A percentile compares a stretch with the other conserved stretches of the same genome.
These are phyloP conservation scores for Boletus speciosus DNA, from an alignment of 768 basidiomycete species.

Conservation along the genomic window DNA sequence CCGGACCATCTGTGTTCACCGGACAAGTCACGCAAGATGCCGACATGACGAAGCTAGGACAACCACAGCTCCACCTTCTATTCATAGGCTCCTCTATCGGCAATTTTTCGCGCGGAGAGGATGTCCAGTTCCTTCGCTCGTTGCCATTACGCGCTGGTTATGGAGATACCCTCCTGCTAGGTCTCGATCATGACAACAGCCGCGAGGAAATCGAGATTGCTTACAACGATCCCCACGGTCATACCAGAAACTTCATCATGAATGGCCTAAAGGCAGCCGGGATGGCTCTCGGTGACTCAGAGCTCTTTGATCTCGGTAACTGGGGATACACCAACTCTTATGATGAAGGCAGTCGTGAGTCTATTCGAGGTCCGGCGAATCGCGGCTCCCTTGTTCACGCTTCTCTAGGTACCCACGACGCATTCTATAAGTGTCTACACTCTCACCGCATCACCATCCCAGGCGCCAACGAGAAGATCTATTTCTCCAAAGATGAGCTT, in stretches of 20 bases:
- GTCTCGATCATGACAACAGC: conserved; percentile 84
- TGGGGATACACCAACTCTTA: conserved; percentile 71
- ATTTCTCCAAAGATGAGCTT: conserved; percentile 68
- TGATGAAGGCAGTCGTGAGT: conserved; percentile 53
- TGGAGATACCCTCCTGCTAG: conserved; percentile 83
- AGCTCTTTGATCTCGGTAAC: conserved; percentile 57
- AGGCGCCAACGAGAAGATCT: conserved; percentile 38
- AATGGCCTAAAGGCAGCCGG: conserved; percentile 77
- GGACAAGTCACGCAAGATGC: conserved; percentile 2
- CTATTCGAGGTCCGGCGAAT: neutral
- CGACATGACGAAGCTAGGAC: conserved; percentile 32
- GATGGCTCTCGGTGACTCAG: conserved; percentile 60
- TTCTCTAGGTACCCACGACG: conserved; percentile 73
- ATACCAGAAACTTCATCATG: conserved; percentile 77
- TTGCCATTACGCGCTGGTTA: conserved; percentile 72
- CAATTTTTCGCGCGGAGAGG: conserved; percentile 75
- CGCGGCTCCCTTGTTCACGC: neutral
- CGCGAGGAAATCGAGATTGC: conserved; percentile 72
- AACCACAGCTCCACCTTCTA: conserved; percentile 70
- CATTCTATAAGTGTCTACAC: conserved; percentile 69
- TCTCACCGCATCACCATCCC: conserved; percentile 58
- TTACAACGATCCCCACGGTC: conserved; percentile 78
- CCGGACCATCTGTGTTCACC: conserved; percentile 36
- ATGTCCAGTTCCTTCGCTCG: conserved; percentile 67
- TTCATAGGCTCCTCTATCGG: conserved; percentile 93